Base-by-base conservation (phyloP, 768 basidiomycete species). In the Lactarius akahatsu region DNA sequence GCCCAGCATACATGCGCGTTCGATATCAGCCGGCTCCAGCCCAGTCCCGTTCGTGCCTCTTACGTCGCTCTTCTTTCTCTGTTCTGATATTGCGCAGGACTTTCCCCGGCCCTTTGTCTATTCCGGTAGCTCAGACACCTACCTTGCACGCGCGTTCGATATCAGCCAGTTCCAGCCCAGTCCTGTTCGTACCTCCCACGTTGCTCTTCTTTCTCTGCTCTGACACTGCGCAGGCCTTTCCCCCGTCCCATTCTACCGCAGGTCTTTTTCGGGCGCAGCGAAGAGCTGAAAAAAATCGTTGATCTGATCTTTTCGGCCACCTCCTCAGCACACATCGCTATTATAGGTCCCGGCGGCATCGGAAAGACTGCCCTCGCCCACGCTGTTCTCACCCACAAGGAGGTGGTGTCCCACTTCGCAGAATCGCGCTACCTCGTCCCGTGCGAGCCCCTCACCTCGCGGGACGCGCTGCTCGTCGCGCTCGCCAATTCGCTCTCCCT, bases 311-410 rank as follows among this genome's bases (percentile, higher is more conserved):
- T 65, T 13, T 61, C 59, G 16, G 23, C 58, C 10, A 6, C 30
- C 1, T 45, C 57, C 23, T 30, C 68, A 16, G 59, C 64, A 11
- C 68, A 68, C 28, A 56, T 71, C 38, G 68, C 68, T 2, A 69
- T 75, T 59, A 69, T 75, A 45, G 74, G 74, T 10, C 41, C 62
- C 4, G 80, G 78, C 2, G 80, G 80, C 20, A 78, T 79, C 69
- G 79, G 80, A 18, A 80, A 80, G 69, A 79, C 80, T 4, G 70
- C 77, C 5, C 66, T 76, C 36, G 77, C 80, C 2, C 72, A 78
- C 8, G 75, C 76, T 4, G 73, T 78, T 23, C 72, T 76, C 43
- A 70, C 76, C 38, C 65, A 74, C 34, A 34, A 64, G n/a, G 54
- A 59, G 11, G 64, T 78, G 10, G 63, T 69, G 28, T 47, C 69